Percentiles rank a stretch among this genome's conserved stretches.
Conservation (phyloP, 208 protist genomes). For the Trypanosoma cruzi region DNA sequence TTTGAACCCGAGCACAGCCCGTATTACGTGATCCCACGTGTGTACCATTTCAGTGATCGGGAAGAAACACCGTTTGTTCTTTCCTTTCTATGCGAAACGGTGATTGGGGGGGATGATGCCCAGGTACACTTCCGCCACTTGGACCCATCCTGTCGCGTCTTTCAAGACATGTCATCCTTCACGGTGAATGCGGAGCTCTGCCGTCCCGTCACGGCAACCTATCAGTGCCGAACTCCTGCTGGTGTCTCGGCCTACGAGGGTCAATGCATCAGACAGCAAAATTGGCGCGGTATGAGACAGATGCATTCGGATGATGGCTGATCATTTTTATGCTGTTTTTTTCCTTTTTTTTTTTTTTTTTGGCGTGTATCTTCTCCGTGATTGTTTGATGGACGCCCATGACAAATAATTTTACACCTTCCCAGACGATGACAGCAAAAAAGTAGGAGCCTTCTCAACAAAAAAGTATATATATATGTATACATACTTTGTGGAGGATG, state of each 20-base stretch:
- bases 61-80: slow-evolving; percentile 12
- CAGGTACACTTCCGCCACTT: slow-evolving; percentile 9
- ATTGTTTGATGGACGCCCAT: no score
- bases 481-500: no score
- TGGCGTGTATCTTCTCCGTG: no score
- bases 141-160: slow-evolving; percentile 42
- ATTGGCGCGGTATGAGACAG: not conserved
- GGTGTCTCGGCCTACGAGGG: not conserved
- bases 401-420: no score
- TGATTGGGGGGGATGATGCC: not conserved
- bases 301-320: not conserved
- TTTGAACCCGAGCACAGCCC: slow-evolving; percentile 35
- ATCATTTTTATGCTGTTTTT: not conserved
- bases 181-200: not conserved
- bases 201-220: not conserved
- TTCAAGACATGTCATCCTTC: slow-evolving; percentile 68
- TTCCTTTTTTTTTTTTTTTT: not conserved
- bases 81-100: not conserved
- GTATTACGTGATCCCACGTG: slow-evolving; percentile 44
- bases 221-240: not conserved
- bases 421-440: no score
- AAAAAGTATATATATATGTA: no score
- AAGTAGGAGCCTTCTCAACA: no score
- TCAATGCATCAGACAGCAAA: slow-evolving; percentile 1
- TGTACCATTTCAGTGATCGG: not conserved